A percentile compares a stretch with the other conserved stretches of the same genome.
Conservation (phyloP, 768 basidiomycete genomes). For the Postia placenta region DNA sequence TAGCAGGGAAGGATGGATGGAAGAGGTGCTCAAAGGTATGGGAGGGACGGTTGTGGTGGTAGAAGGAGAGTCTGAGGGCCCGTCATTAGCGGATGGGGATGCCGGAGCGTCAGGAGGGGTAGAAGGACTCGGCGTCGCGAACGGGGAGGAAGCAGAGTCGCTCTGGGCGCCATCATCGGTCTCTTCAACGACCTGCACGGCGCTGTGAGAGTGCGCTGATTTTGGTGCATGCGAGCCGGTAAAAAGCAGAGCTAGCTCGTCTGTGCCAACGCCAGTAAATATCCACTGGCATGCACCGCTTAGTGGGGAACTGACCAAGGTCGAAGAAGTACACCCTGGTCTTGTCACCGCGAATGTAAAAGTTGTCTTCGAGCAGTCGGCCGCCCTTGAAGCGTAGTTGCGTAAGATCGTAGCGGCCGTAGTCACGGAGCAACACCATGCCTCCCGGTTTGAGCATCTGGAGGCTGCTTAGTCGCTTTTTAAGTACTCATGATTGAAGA, state of each 20-base stretch:
- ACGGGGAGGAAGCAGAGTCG: background rate
- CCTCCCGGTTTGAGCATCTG: conserved; percentile 92
- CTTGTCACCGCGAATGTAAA: conserved; percentile 95
- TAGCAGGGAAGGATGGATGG: conserved; percentile 4
- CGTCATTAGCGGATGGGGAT: background rate
- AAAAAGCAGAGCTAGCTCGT: conserved; percentile 75
- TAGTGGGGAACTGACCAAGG: conserved; percentile 64
- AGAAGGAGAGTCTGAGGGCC: too few relatives aligned
- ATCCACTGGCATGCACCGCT: too few relatives aligned
- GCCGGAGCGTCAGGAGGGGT: background rate
- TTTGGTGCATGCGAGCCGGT: conserved; percentile 50
- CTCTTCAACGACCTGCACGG: conserved; percentile 29
- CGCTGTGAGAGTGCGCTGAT: conserved; percentile 24
- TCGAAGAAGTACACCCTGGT: conserved; percentile 98
- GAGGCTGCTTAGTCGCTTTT: too few relatives aligned
- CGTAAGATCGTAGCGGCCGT: conserved; percentile 91
- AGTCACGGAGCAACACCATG: conserved; percentile 81
- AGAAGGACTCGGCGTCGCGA: background rate
- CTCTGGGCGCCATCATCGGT: conserved; percentile 14
- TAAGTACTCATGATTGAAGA: too few relatives aligned
- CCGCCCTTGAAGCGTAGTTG: conserved; percentile 89
- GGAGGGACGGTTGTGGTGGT: too few relatives aligned
- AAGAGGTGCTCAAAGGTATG: too few relatives aligned
- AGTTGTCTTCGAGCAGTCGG: conserved; percentile 85
- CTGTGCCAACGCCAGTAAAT: too few relatives aligned